Conservation (phyloP, 139 green algal species). For the Closterium sp. region DNA sequence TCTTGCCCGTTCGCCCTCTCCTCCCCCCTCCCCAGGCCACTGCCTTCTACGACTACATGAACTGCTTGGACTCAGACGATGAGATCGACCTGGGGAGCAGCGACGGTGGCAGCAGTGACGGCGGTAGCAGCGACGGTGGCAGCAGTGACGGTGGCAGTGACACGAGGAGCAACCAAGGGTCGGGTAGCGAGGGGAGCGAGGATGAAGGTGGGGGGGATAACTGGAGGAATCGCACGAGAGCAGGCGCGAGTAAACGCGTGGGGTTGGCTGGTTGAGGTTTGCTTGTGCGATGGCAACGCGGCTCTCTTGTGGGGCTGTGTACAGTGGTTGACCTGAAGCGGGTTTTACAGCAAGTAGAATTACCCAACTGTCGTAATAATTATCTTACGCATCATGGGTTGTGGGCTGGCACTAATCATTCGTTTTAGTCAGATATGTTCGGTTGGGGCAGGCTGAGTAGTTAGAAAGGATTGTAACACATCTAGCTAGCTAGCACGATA, state of each 20-base stretch:
- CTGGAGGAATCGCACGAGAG: too few relatives aligned
- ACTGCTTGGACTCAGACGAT: slow-evolving; percentile 40
- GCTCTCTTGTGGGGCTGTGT: too few relatives aligned
- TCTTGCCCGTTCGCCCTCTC: not conserved
- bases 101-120: not conserved
- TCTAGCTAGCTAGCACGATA: too few relatives aligned
- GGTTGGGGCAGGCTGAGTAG: too few relatives aligned
- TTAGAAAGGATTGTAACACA: too few relatives aligned
- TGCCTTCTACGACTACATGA: slow-evolving; percentile 47
- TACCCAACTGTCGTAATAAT: too few relatives aligned
- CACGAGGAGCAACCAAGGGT: not conserved
- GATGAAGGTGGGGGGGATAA: not conserved
- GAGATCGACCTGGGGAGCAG: slow-evolving; percentile 20
- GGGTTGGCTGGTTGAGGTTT: not conserved
- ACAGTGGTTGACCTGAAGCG: too few relatives aligned
- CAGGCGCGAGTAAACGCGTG: not conserved
- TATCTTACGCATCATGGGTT: too few relatives aligned
- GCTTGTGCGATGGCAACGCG: too few relatives aligned
- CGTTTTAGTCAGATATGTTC: too few relatives aligned
- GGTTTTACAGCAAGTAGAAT: too few relatives aligned
- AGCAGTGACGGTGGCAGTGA: not conserved
- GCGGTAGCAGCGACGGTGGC: not conserved
- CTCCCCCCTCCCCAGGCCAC: not conserved
- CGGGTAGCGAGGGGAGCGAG: not conserved
- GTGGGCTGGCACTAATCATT: too few relatives aligned